phyloP scores from a whole-genome alignment of 1,139 yeast genomes.

The Taphrina sp. region DNA sequence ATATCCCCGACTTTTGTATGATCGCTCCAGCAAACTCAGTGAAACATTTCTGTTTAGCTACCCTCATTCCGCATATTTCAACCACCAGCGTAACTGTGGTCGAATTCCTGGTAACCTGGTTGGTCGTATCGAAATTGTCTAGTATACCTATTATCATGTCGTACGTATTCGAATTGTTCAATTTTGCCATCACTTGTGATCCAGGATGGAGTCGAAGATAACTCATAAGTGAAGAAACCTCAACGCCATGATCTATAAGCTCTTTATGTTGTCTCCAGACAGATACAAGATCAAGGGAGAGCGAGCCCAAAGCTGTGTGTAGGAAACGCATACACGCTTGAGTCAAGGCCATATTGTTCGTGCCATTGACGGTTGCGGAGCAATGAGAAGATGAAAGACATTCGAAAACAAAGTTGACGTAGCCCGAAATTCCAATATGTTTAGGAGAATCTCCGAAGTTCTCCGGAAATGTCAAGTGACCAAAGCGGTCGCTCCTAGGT shows the following conservation, averaged over 20 bases:
- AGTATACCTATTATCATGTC: background rate
- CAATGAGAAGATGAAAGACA: slow-evolving; percentile 1
- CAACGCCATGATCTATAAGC: background rate
- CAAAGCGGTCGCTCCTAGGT: background rate
- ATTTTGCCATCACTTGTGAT: background rate
- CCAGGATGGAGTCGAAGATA: slow-evolving; percentile 14
- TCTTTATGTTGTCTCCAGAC: background rate
- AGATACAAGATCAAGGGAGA: background rate
- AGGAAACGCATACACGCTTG: slow-evolving; percentile 3
- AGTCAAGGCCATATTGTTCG: background rate
- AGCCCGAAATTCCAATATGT: slow-evolving; percentile 5
- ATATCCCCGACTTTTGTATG: background rate
- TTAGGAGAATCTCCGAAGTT: slow-evolving; percentile 2
- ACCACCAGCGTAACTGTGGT: background rate
- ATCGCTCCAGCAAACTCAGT: slow-evolving; percentile 10
- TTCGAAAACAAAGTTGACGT: slow-evolving; percentile 12
- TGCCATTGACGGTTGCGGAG: background rate
- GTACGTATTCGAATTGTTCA: background rate
- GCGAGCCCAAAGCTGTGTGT: background rate
- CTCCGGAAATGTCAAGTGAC: slow-evolving; percentile 1
- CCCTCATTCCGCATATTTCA: background rate
- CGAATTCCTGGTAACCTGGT: background rate
- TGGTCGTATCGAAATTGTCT: background rate
- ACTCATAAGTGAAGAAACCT: background rate
- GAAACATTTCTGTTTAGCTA: background rate